Evolutionary conservation across 2,329 filamentous ascomycete species (phyloP), one percentile per base, ranked within the genome.

Genomic region (Pseudocercospora fijiensis): DNA sequence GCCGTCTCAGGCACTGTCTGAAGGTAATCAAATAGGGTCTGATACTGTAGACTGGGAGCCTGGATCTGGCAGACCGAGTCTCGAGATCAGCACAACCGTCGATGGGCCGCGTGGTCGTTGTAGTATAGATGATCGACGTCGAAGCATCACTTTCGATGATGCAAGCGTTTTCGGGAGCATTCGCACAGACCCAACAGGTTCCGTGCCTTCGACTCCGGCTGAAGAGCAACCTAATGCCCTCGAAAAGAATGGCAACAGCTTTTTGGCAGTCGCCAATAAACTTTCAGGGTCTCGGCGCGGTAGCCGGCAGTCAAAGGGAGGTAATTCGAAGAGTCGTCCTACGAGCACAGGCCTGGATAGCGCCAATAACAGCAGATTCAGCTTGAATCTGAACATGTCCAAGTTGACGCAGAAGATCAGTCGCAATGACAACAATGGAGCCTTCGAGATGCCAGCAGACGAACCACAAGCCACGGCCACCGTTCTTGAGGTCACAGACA

Each of bases 131-230:
- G 69, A 65, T 8, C 70, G 74, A 22, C 74, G 76, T n/a, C 74
- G 71, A 61, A 82, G 78, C 67, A 69, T 79, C 24, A 70, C 76
- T 0, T 75, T 80, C 55, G 77, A 81, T 55, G 77, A 78, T 3
- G 57, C 72, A 8, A 77, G 75, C 43, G 69, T 70, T 41, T 30
- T 26, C 28, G 67, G 72, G n/a, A 74, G 69, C 27, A 58, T 67
- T 2, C 63, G 63, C 8, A 73, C 70, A 8, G 71, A 71, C 41
- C 58, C 70, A 1, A 66, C 62, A 10, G 65, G 49, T 11, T 76
- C 74, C 5, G 64, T 72, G 6, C 74, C 80, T 1, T 70, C 76
- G 3, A 83, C 81, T 1, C 80, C 81, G 1, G 63, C 70, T 4
- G 80, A 81, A 24, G 81, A 82, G 30, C 73, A 76, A 7, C 55